These are phyloP conservation scores for Naumovozyma dairenensis DNA, from an alignment of 805 yeast species.

Conservation along the genomic window DNA sequence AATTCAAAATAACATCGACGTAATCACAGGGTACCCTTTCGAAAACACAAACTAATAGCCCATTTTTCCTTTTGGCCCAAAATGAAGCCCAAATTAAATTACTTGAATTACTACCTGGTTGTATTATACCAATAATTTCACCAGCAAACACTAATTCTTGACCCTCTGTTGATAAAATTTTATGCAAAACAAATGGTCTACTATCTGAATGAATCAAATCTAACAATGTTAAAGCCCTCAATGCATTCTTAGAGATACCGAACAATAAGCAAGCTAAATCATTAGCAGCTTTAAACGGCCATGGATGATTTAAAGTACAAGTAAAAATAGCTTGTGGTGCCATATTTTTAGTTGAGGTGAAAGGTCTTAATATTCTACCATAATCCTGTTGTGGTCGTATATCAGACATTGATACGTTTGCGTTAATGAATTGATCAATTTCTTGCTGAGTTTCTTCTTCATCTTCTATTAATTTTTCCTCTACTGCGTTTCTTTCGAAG, in stretches of 20 bases:
- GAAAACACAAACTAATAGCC: constrained; percentile 68
- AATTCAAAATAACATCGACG: constrained; percentile 43
- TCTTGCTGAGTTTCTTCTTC: constrained; percentile 29
- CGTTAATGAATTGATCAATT: constrained; percentile 7
- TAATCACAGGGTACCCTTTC: constrained; percentile 74
- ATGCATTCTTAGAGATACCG: constrained; percentile 61
- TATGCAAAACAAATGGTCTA: constrained; percentile 54
- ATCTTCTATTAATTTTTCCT: constrained; percentile 11
- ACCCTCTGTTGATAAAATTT: constrained; percentile 33
- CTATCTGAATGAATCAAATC: constrained; percentile 74
- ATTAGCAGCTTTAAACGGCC: constrained; percentile 75
- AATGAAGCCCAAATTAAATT: constrained; percentile 74
- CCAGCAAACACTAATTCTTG: constrained; percentile 63
- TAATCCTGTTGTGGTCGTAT: constrained; percentile 18
- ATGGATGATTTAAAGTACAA: constrained; percentile 62
- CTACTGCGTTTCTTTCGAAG: constrained; percentile 19
- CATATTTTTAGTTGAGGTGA: constrained; percentile 59
- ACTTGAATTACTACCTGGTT: constrained; percentile 37
- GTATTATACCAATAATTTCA: constrained; percentile 69
- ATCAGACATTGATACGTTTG: constrained; percentile 3
- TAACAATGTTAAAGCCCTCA: constrained; percentile 54
- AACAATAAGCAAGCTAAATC: constrained; percentile 83
- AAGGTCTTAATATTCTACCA: constrained; percentile 48
- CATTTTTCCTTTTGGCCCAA: constrained; percentile 77
- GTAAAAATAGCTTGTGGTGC: constrained; percentile 82